These are phyloP conservation scores for Thielaviopsis populi DNA, from an alignment of 2,329 filamentous ascomycete genomes.

Conservation along the genomic window DNA sequence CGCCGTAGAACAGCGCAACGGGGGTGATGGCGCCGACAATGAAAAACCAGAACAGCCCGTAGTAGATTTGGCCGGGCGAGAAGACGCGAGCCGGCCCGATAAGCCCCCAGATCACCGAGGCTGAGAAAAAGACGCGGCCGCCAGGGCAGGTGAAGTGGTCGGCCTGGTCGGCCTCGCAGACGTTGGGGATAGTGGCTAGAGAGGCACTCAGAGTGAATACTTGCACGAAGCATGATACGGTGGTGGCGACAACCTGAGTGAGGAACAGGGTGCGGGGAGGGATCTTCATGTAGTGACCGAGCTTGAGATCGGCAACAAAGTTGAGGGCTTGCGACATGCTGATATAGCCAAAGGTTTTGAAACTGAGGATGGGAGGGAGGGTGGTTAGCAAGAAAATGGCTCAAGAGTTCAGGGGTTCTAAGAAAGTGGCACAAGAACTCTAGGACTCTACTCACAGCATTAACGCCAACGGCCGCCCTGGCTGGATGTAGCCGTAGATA, in stretches of 20 bases:
- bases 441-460: slow-evolving; percentile 42
- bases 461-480: slow-evolving; percentile 53
- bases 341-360: slow-evolving; percentile 49
- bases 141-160: slow-evolving; percentile 50
- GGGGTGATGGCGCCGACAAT: slow-evolving; percentile 38
- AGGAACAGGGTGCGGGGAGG: slow-evolving; percentile 53
- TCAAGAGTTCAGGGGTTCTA: too few species aligned
- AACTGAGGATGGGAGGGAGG: slow-evolving; percentile 29
- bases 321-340: slow-evolving; percentile 50
- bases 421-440: neutral
- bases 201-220: slow-evolving; percentile 49
- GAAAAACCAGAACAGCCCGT: slow-evolving; percentile 45
- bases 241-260: slow-evolving; percentile 49
- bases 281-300: slow-evolving; percentile 60
- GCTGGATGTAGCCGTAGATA: slow-evolving; percentile 60
- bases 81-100: slow-evolving; percentile 50
- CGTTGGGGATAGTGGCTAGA: slow-evolving; percentile 42
- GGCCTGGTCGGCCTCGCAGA: slow-evolving; percentile 44
- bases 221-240: slow-evolving; percentile 52
- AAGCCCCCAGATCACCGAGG: slow-evolving; percentile 53
- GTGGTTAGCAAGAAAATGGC: slow-evolving; percentile 11
- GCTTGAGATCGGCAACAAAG: slow-evolving; percentile 52
- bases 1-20: slow-evolving; percentile 35
- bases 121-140: slow-evolving; percentile 48
- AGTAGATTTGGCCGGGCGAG: slow-evolving; percentile 47